Percentiles rank a stretch among this genome's conserved stretches.
phyloP scores from a whole-genome alignment of 352 stramenopile species.

The Plasmopara viticola region DNA sequence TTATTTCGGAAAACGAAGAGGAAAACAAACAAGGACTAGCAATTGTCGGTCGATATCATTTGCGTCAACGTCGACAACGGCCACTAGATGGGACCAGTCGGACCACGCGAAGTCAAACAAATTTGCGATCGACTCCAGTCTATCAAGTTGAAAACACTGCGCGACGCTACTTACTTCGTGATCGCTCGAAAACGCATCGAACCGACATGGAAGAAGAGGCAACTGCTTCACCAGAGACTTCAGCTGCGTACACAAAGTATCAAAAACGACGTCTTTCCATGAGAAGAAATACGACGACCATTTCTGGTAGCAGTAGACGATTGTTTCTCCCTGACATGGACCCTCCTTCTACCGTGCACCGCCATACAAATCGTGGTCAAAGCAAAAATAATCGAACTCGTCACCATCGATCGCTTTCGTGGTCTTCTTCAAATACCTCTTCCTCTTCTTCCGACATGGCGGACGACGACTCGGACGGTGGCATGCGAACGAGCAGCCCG shows the following conservation, averaged over 20 bases:
- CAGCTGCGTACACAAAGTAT: conserved; percentile 53
- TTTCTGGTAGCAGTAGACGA: conserved; percentile 20
- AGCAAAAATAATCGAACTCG: conserved; percentile 22
- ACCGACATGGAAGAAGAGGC: conserved; percentile 19
- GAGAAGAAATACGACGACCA: conserved; percentile 15
- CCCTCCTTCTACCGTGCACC: conserved; percentile 17
- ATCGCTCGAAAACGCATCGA: conserved; percentile 64
- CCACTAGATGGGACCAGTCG: conserved; percentile 10
- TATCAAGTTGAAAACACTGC: conserved; percentile 16
- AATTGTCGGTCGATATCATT: conserved; percentile 34
- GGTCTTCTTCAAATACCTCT: conserved; percentile 26
- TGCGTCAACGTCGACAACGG: conserved; percentile 25
- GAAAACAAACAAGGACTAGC: conserved; percentile 25
- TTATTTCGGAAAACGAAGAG: conserved; percentile 25
- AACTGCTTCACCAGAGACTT: conserved; percentile 29
- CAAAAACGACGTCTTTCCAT: conserved; percentile 48
- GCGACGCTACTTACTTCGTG: conserved; percentile 56
- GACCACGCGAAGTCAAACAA: conserved; percentile 23
- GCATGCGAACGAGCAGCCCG: conserved; percentile 50
- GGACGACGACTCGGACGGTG: conserved; percentile 62
- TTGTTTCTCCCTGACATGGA: conserved; percentile 26
- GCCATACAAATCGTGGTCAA: conserved; percentile 14
- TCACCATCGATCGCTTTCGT: conserved; percentile 37
- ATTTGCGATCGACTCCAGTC: conserved; percentile 8
- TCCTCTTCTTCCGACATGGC: conserved; percentile 47